phyloP scores from a whole-genome alignment of 2,329 filamentous ascomycete species.

The Colletotrichum euphorbiae region DNA sequence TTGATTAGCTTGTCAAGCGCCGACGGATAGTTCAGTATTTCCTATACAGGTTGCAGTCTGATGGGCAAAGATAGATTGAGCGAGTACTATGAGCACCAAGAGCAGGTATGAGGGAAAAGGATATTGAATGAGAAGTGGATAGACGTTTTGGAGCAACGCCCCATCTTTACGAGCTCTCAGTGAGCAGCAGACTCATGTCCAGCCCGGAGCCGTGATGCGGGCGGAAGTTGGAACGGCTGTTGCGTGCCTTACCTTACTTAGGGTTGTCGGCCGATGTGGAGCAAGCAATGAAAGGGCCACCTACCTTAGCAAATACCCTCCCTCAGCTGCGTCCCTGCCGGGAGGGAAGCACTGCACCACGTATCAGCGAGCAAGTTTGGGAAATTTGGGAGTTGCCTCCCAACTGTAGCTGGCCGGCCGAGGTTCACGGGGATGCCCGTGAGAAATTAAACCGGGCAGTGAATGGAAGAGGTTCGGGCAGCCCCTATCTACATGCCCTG shows the following conservation, averaged over 20 bases:
- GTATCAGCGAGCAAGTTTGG: slow-evolving; percentile 19
- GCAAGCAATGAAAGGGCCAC: neutral
- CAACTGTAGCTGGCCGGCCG: neutral
- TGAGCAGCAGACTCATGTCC: slow-evolving; percentile 33
- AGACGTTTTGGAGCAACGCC: slow-evolving; percentile 23
- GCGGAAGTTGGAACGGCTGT: slow-evolving; percentile 29
- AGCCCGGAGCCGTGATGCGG: slow-evolving; percentile 7
- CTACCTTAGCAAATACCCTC: neutral
- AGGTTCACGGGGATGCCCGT: neutral
- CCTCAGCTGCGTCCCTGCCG: neutral
- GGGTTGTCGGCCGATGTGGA: too few relatives aligned
- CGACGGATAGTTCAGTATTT: neutral
- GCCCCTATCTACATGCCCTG: too few relatives aligned
- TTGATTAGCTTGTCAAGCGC: slow-evolving; percentile 15
- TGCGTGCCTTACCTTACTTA: neutral
- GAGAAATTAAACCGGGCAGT: too few relatives aligned
- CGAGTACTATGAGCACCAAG: neutral
- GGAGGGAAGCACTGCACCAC: neutral
- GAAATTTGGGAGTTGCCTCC: neutral
- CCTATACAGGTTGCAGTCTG: slow-evolving; percentile 8
- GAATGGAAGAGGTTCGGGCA: too few relatives aligned
- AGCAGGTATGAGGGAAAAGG: slow-evolving; percentile 25
- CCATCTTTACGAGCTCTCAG: slow-evolving; percentile 31
- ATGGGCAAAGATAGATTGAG: slow-evolving; percentile 5
- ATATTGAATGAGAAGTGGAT: slow-evolving; percentile 31